phyloP scores from a whole-genome alignment of 1,139 yeast genomes.

The Meyerozyma elateridarum region DNA sequence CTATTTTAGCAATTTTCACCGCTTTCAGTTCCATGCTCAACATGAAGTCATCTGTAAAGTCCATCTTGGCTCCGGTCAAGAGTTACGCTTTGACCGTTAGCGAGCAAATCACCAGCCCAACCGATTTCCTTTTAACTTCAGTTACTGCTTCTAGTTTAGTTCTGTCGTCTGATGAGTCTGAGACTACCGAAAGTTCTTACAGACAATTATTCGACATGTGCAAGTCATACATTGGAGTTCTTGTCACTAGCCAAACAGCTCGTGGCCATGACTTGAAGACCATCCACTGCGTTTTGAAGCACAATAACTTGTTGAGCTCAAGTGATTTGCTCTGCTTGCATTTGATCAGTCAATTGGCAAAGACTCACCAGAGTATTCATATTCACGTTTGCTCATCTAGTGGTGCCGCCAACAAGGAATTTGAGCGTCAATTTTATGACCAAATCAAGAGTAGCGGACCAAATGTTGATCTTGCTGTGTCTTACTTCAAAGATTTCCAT shows the following conservation, averaged over 20 bases:
- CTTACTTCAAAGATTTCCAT: conserved; percentile 8
- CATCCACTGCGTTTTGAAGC: conserved; percentile 24
- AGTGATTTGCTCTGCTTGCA: conserved; percentile 31
- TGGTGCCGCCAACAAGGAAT: conserved; percentile 9
- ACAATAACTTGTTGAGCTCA: conserved; percentile 29
- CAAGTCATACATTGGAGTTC: conserved; percentile 29
- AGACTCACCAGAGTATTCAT: conserved; percentile 6
- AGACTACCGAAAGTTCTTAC: conserved; percentile 20
- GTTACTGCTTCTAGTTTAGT: conserved; percentile 21
- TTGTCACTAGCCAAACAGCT: conserved; percentile 19
- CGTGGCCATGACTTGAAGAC: conserved; percentile 11
- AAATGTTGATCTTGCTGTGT: conserved; percentile 5
- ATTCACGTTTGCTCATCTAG: conserved; percentile 10
- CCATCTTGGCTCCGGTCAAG: conserved; percentile 44
- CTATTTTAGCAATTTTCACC: conserved; percentile 49
- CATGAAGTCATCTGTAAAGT: conserved; percentile 47
- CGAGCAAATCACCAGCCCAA: conserved; percentile 24
- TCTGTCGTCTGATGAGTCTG: conserved; percentile 18
- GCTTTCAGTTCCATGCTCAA: conserved; percentile 50
- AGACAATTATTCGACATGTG: conserved; percentile 22
- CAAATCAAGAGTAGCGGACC: conserved; percentile 7
- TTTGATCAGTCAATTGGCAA: conserved; percentile 19
- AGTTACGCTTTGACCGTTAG: conserved; percentile 24
- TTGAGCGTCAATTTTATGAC: conserved; percentile 11
- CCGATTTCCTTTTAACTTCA: conserved; percentile 19